Conservation (phyloP, 257 asterid species). For the Solanum dulcamara region DNA sequence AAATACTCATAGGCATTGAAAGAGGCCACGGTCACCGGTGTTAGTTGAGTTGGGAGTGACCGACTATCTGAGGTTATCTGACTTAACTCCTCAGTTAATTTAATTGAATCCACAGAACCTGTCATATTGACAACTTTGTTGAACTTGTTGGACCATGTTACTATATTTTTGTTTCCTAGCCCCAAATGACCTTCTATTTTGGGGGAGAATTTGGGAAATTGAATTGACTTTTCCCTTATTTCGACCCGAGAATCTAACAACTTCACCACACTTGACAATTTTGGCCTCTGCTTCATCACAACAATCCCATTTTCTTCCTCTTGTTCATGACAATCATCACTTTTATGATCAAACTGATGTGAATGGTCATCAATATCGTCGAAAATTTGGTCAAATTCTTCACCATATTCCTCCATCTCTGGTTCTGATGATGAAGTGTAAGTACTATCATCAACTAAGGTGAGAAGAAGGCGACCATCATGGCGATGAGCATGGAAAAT, state of each 20-base stretch:
- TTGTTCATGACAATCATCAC: not conserved
- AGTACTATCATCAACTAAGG: slow-evolving; percentile 9
- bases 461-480: slow-evolving; percentile 64
- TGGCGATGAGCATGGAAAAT: slow-evolving; percentile 46
- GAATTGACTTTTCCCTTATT: not conserved
- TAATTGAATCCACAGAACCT: not conserved
- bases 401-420: not conserved
- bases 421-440: not conserved
- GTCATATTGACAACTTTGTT: not conserved
- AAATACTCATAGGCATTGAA: not conserved
- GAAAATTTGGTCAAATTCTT: slow-evolving; percentile 11
- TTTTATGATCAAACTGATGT: not conserved
- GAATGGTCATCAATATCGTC: slow-evolving; percentile 12
- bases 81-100: not conserved
- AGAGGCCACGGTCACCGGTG: not conserved
- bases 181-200: not conserved
- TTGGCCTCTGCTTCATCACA: slow-evolving; percentile 9
- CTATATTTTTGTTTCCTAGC: not conserved
- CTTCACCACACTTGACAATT: slow-evolving; percentile 19
- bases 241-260: not conserved
- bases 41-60: not conserved
- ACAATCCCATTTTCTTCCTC: not conserved
- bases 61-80: not conserved
- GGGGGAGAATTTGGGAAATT: not conserved
- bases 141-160: not conserved